Base-by-base conservation (phyloP, 23 red algal genomes). In the Gracilariopsis chorda region DNA sequence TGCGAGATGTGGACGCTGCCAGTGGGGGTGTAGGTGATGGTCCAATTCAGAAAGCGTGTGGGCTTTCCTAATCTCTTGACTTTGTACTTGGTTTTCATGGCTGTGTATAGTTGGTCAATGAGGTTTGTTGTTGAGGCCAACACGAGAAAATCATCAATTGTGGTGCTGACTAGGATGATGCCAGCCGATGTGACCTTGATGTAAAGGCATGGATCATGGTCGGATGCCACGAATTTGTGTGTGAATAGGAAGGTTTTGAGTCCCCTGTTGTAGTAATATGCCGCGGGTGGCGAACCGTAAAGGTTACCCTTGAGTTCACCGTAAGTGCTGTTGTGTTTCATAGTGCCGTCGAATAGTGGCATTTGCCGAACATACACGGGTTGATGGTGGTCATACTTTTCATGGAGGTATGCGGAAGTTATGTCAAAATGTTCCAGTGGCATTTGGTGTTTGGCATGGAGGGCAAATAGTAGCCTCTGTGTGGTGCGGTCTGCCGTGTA, bases 401-500 rank as follows among this genome's bases (percentile, higher is more conserved):
- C 69, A 9, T 76, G 69, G 7, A 46, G 12, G 69, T 42, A 44
- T 11, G 69, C 0, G 12, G 28, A 27, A 23, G 0, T 36, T 10
- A 76, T 76, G 21, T 76, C 69, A 80, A 80, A n/a, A 1, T 82
- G 48, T 82, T 23, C 4, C 42, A 28, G 52, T 5, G 74, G 37
- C 6, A 41, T 19, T 8, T 79, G 1, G 5, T 36, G 17, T 60
- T 19, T 21, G 7, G 77, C 48, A 30, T 82, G 21, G 48, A 82
- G 19, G 42, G 77, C 77, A 28, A 82, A n/a, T 19, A 82, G 49
- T 51, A 82, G 0, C 32, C 77, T 48, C 42, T 59, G 49, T 16
- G 77, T 82, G 46, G 52, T 82, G 23, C 52, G 25, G 49, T 82
- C 48, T 28, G 48, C 77, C 27, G 52, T 82, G 77, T 12, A 82